Evolutionary conservation across 164 flowering plant genomes (phyloP), one percentile per base, ranked within the genome.

Genomic region (Nymphaea thermarum): DNA sequence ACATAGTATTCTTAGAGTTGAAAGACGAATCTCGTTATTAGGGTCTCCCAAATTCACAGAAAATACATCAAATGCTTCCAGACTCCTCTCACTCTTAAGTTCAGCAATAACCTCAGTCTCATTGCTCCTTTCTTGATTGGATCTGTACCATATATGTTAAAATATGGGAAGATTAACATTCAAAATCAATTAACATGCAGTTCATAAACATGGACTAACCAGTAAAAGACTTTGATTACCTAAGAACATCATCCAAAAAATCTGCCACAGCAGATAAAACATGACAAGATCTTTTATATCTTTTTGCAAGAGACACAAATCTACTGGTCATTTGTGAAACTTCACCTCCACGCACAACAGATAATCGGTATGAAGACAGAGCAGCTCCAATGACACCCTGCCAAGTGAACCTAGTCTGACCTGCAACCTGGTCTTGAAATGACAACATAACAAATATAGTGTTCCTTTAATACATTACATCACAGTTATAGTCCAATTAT

Each of bases 341-440:
- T 43, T 62, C 79, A 14, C 69, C 66, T 43, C 44, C 65, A 59
- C 53, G 64, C 10, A 44, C 43, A 68, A 60, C 60, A 51, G 74
- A 68, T 71, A 77, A 80, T 57, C 71, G 66, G 75, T 78, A 84
- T 63, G 93, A 86, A 74, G 72, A 67, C 68, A 95, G 77, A 62
- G 93, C 80, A 65, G 86, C 87, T 68, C 96, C 97, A 70, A 92
- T 57, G 41, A 95, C 67, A 83, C 96, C 78, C 72, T 86, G 80
- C 91, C 91, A 90, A 63, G 68, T 76, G 36, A 44, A 17, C 78
- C 51, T 77, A n/a, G 82, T 75, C 71, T 80, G n/a, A 62, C 90
- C 89, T 53, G 83, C 80, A 74, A 90, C 69, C 57, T 53, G 65
- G 42, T 77, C 93, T 85, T 16, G 18, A 15, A 57, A 70, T 8